Percentiles rank a stretch among this genome's conserved stretches.
phyloP scores from a whole-genome alignment of 805 yeast genomes.

The Candida koratica region DNA sequence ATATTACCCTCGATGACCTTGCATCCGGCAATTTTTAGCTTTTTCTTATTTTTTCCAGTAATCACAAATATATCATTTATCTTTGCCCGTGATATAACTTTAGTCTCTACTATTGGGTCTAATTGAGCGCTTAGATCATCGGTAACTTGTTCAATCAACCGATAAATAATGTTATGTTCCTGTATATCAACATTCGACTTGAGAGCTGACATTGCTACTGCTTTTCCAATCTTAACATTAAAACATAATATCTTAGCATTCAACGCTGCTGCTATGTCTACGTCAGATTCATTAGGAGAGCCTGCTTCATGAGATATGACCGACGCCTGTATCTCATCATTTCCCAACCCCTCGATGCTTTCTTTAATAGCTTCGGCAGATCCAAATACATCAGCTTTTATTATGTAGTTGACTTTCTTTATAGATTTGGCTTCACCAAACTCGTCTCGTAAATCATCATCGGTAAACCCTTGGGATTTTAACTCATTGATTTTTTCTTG shows the following conservation, averaged over 20 bases:
- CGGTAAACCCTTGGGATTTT: slow-evolving; percentile 55
- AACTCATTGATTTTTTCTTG: slow-evolving; percentile 55
- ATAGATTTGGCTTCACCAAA: slow-evolving; percentile 20
- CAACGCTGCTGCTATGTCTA: slow-evolving; percentile 38
- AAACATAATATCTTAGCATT: slow-evolving; percentile 74
- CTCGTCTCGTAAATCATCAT: slow-evolving; percentile 38
- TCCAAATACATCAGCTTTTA: slow-evolving; percentile 91
- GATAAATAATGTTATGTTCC: slow-evolving; percentile 78
- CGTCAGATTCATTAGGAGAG: slow-evolving; percentile 49
- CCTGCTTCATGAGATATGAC: slow-evolving; percentile 79
- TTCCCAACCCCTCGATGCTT: slow-evolving; percentile 77
- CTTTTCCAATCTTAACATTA: slow-evolving; percentile 66
- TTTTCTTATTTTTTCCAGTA: slow-evolving; percentile 50
- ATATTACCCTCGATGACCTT: slow-evolving; percentile 68
- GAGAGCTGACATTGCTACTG: slow-evolving; percentile 55
- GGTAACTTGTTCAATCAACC: slow-evolving; percentile 80
- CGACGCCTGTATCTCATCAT: slow-evolving; percentile 72
- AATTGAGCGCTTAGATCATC: slow-evolving; percentile 55
- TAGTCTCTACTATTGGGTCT: slow-evolving; percentile 63
- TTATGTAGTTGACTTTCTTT: slow-evolving; percentile 50
- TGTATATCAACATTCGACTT: slow-evolving; percentile 52
- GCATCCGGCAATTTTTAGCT: slow-evolving; percentile 79
- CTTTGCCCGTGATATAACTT: slow-evolving; percentile 61
- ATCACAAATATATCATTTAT: slow-evolving; percentile 72
- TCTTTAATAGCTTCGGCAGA: slow-evolving; percentile 91